Conservation (phyloP, 2,329 filamentous ascomycete genomes). For the Colletotrichum lentis region DNA sequence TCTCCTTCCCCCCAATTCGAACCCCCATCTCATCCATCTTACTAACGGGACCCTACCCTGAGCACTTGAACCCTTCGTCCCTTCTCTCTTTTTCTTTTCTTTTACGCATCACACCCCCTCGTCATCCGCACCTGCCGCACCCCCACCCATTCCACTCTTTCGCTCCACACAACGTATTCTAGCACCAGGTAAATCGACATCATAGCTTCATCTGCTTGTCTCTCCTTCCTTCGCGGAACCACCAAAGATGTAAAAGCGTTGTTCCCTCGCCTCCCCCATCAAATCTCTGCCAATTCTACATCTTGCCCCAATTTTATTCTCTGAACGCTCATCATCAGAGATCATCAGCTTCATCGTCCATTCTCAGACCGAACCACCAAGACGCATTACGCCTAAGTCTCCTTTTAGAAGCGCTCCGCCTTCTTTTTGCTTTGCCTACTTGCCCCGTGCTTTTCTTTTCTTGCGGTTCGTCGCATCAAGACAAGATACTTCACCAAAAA, state of each 20-base stretch:
- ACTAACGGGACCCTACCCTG: slow-evolving; percentile 31
- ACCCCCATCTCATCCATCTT: slow-evolving; percentile 22
- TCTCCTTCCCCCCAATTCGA: slow-evolving; percentile 6
- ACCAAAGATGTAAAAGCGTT: slow-evolving; percentile 40
- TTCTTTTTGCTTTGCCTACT: slow-evolving; percentile 16
- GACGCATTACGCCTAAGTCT: slow-evolving; percentile 17
- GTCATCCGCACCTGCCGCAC: background rate
- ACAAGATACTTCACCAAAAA: background rate
- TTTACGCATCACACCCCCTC: background rate
- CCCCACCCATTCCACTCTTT: slow-evolving; percentile 16
- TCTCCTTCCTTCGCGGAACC: slow-evolving; percentile 37
- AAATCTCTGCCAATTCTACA: slow-evolving; percentile 22
- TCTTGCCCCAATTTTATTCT: slow-evolving; percentile 33
- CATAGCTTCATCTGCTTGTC: slow-evolving; percentile 39
- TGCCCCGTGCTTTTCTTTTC: slow-evolving; percentile 18
- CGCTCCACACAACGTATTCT: slow-evolving; percentile 37
- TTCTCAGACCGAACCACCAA: slow-evolving; percentile 25
- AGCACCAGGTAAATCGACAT: slow-evolving; percentile 38
- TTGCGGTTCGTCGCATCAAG: slow-evolving; percentile 14
- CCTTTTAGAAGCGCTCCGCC: slow-evolving; percentile 31
- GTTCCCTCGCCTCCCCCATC: slow-evolving; percentile 39
- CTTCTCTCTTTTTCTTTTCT: slow-evolving; percentile 5
- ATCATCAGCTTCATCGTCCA: slow-evolving; percentile 37
- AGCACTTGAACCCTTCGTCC: slow-evolving; percentile 29
- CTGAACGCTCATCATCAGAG: slow-evolving; percentile 37